Evolutionary conservation across 2,329 filamentous ascomycete genomes (phyloP), one percentile per base, ranked within the genome.

Genomic region (Trichophyton simii): DNA sequence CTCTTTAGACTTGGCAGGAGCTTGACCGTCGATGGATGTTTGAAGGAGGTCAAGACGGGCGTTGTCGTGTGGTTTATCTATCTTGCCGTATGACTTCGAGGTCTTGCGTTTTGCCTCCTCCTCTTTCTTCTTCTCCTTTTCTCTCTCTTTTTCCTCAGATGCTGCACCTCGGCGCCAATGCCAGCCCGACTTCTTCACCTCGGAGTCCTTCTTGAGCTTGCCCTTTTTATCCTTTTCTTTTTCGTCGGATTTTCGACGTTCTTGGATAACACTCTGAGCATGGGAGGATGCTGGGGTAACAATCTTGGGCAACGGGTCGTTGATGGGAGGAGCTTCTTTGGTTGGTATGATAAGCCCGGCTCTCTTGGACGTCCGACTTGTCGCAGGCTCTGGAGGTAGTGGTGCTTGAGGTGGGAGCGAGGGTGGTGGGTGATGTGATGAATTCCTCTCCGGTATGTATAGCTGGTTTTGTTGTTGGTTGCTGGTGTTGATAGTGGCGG

Each of bases 21-120:
- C 3, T 15, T 15, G 34, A 1, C 80, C 78, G 58, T 97, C 92
- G 70, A 95, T 91, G 0, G 91, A 95, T 42, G 84, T 88, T 70
- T 96, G 91, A 22, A 96, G 79, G 22, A 95, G 83, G 68, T 97
- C 92, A 31, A 96, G 79, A 34, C 92, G 84, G 20, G 88, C 87
- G 67, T 86, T 91, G 68, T 96, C 91, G 65, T 91, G 86, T 2
- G 71, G 68, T 64, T 76, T 79, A 28, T 79, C 77, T 0, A 77
- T 88, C 78, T 72, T 71, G 64, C 75, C 78, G 59, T 74, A 74
- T 60, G 78, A 75, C 71, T 84, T 87, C 0, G 81, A 76, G 68
- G 89, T 91, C 48, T 82, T 81, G 67, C 86, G 86, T 71, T 87
- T 91, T 58, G 78, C 76, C 62, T 87, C 76, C 55, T 79, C 75